These are phyloP conservation scores for Coemansia interrupta DNA, from an alignment of 192 early-diverging fungal genomes.

Conservation along the genomic window DNA sequence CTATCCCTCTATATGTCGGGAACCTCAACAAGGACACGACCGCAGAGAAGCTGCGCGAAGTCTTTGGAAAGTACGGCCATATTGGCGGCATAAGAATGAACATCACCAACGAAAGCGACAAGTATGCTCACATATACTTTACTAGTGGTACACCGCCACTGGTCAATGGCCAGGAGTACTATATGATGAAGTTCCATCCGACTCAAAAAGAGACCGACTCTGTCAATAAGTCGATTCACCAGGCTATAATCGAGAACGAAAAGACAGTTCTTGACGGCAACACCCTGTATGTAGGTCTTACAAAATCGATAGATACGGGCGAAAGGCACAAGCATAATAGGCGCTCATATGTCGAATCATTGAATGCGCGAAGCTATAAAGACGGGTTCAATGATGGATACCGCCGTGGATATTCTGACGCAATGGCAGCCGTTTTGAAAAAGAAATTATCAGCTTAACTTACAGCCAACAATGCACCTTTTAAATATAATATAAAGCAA, in stretches of 20 bases:
- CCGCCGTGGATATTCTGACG: conserved; percentile 18
- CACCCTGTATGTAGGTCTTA: background rate
- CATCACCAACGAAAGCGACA: conserved; percentile 3
- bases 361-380: conserved; percentile 10
- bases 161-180: conserved; percentile 7
- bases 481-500: too few relatives aligned
- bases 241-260: conserved; percentile 6
- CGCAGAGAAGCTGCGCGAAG: conserved; percentile 9
- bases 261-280: conserved; percentile 10
- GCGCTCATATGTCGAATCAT: background rate
- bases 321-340: background rate
- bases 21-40: conserved; percentile 10
- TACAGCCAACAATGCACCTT: too few relatives aligned
- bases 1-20: conserved; percentile 30
- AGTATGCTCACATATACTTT: conserved; percentile 43
- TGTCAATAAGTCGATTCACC: conserved; percentile 11
- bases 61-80: conserved; percentile 30
- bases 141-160: conserved; percentile 21
- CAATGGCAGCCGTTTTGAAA: background rate
- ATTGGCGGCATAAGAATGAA: conserved; percentile 22
- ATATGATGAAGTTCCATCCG: conserved; percentile 7
- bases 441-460: too few relatives aligned
- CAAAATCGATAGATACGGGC: background rate
- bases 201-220: conserved; percentile 18
- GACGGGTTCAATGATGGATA: conserved; percentile 36